These are phyloP conservation scores for Selaginella tamariscina DNA, from an alignment of 75 land plant species.

Conservation along the genomic window DNA sequence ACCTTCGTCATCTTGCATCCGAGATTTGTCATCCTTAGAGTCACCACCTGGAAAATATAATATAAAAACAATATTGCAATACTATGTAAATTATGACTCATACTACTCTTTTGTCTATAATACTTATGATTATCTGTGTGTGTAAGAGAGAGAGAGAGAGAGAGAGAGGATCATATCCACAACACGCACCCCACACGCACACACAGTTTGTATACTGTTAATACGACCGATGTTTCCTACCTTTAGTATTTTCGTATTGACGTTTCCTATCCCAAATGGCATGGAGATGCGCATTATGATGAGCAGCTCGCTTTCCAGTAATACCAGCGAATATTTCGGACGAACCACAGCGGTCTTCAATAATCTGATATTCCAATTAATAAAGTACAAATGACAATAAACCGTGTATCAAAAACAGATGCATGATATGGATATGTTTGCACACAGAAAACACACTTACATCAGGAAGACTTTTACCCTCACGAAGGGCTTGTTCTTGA, in stretches of 20 bases:
- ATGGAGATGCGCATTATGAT: conserved; percentile 74
- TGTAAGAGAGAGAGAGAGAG: too few species aligned
- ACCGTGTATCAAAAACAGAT: too few species aligned
- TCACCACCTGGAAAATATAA: background rate
- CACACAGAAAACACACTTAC: conserved; percentile 23
- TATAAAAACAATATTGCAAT: too few species aligned
- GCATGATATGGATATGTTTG: too few species aligned
- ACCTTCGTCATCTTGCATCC: conserved; percentile 20
- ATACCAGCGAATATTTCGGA: conserved; percentile 48
- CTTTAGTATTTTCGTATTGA: background rate
- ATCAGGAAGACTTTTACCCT: conserved; percentile 67
- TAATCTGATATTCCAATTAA: conserved; percentile 37
- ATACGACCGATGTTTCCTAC: too few species aligned
- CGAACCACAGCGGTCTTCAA: conserved; percentile 91
- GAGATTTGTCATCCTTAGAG: background rate
- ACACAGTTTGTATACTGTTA: too few species aligned
- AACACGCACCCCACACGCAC: too few species aligned
- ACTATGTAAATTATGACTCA: too few species aligned
- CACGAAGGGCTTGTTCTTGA: conserved; percentile 86
- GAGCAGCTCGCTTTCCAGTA: conserved; percentile 49
- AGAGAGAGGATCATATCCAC: too few species aligned
- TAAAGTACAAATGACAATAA: background rate
- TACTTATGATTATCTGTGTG: too few species aligned
- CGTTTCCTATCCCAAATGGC: conserved; percentile 64
- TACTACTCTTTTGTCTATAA: too few species aligned